These are phyloP conservation scores for Aegilops bicornis DNA, from an alignment of 176 grass and related monocot genomes.

Conservation along the genomic window DNA sequence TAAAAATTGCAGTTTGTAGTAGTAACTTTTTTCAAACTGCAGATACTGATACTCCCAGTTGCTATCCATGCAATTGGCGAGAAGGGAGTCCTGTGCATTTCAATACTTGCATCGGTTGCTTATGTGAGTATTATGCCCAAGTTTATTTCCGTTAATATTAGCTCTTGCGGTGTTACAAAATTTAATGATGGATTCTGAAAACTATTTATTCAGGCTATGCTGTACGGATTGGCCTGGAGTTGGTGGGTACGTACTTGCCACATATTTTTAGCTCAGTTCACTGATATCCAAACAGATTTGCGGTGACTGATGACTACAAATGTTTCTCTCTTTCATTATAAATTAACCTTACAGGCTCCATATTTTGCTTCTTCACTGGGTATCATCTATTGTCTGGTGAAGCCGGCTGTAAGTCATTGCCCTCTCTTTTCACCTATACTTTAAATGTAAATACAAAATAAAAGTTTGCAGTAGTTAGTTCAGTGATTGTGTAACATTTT, in stretches of 20 bases:
- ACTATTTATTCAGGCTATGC: slow-evolving; percentile 45
- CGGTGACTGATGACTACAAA: background rate
- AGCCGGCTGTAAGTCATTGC: slow-evolving; percentile 75
- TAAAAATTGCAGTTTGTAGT: background rate
- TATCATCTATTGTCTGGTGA: slow-evolving; percentile 72
- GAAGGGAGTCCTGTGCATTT: slow-evolving; percentile 67
- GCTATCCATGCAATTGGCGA: slow-evolving; percentile 56
- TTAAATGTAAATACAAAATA: background rate
- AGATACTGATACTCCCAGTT: slow-evolving; percentile 78
- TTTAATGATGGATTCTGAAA: background rate
- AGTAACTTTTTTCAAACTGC: background rate
- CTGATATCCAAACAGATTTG: background rate
- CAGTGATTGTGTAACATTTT: background rate
- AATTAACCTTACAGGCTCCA: slow-evolving; percentile 58
- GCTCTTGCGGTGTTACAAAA: background rate
- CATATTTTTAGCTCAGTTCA: slow-evolving; percentile 3
- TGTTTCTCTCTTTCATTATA: background rate
- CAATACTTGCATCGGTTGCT: slow-evolving; percentile 54
- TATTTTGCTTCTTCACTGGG: slow-evolving; percentile 86
- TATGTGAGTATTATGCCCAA: slow-evolving; percentile 52
- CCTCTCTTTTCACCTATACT: background rate
- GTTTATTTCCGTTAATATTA: slow-evolving; percentile 2
- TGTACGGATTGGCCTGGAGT: slow-evolving; percentile 84
- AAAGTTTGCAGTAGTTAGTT: background rate
- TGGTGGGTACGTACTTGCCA: slow-evolving; percentile 58